Base-by-base conservation (phyloP, 2,329 filamentous ascomycete species). In the Aspergillus tubingensis region DNA sequence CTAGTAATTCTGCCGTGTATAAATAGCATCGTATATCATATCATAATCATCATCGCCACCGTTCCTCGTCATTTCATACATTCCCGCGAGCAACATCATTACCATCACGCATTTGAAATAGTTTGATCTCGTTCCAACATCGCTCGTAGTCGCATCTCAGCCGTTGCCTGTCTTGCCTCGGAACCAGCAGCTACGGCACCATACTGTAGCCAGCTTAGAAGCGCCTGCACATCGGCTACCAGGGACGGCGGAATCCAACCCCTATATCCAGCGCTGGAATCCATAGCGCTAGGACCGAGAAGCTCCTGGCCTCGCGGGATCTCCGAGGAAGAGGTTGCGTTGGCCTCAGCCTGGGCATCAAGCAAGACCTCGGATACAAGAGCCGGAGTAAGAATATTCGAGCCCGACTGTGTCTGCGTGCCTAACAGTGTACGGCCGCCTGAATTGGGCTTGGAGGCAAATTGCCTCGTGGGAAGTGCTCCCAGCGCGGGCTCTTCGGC, bases 361-460 rank as follows among this genome's bases (percentile, higher is more conserved):
- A 79, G 62, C 58, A 73, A 70, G 8, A 76, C 68, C 63, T 79
- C 77, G 0, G 75, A 77, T 21, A 79, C 72, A 1, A 79, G 63
- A 19, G 77, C 75, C 2, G 73, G 71, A 2, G 76, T 78, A 5
- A 69, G 59, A 27, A 77, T 74, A 17, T 64, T 63, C 8, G 50
- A 51, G 10, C 53, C 49, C 17, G 59, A 39, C 30, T 65, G 60
- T 6, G 54, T 25, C 15, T 59, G 54, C 50, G 60, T 69, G 15
- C 67, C 71, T 13, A 79, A 63, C 1, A 79, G 65, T 51, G 70
- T 70, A 57, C 70, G 70, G 8, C 73, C 69, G 10, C 57, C 64
- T 13, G 68, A 65, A 30, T 67, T 71, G 1, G 71, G 66, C 8
- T 64, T 68, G 1, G 72, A 69, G 2, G 67, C 55, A 43, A 73